A percentile compares a stretch with the other conserved stretches of the same genome.
These are phyloP conservation scores for Oropetium thomaeum DNA, from an alignment of 176 grass and related monocot species.

Conservation along the genomic window DNA sequence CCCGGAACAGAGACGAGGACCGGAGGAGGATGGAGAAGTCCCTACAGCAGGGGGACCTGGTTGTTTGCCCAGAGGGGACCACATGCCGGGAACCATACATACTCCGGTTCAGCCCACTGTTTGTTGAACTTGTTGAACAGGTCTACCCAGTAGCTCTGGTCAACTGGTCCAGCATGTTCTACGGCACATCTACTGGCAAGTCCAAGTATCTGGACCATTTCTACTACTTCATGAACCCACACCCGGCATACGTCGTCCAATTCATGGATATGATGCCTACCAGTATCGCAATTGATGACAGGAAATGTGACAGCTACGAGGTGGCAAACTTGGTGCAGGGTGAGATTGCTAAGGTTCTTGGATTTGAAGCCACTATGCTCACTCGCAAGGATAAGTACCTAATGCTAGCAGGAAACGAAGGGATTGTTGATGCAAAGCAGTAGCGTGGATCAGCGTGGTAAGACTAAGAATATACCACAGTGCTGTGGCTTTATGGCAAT, in stretches of 20 bases:
- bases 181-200: conserved; percentile 56
- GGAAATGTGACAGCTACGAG: conserved; percentile 39
- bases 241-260: conserved; percentile 45
- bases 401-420: conserved; percentile 64
- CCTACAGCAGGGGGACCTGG: conserved; percentile 47
- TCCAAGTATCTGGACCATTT: conserved; percentile 68
- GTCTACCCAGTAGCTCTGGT: conserved; percentile 62
- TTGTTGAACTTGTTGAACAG: conserved; percentile 42
- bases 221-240: conserved; percentile 85
- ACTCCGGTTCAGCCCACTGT: conserved; percentile 74
- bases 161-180: conserved; percentile 63
- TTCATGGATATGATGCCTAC: conserved; percentile 61
- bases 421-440: conserved; percentile 34
- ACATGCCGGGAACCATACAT: conserved; percentile 81
- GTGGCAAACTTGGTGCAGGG: conserved; percentile 66
- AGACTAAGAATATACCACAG: neutral
- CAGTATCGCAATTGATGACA: conserved; percentile 13
- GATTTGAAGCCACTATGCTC: conserved; percentile 59
- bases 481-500: neutral
- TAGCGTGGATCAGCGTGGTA: neutral
- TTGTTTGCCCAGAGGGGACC: conserved; percentile 91
- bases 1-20: conserved; percentile 63
- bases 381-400: conserved; percentile 76
- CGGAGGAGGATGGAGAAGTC: conserved; percentile 47
- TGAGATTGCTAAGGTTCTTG: conserved; percentile 52